Conservation (phyloP, 208 protist genomes). For the Pavlovales sp. region DNA sequence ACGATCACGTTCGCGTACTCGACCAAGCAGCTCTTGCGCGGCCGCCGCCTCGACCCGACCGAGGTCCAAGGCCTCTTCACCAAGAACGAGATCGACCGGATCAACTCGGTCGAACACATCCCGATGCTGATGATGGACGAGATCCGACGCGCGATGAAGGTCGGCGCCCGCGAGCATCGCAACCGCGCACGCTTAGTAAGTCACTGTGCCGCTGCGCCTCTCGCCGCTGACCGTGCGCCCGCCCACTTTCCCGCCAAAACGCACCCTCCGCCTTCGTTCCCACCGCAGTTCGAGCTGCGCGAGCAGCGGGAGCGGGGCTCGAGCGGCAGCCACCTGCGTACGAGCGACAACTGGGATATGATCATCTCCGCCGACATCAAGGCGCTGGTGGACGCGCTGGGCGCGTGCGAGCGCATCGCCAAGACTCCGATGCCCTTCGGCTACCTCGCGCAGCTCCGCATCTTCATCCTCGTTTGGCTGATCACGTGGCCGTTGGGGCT, state of each 20-base stretch:
- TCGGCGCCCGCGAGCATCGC: no score
- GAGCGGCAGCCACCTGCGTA: no score
- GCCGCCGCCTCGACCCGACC: background rate
- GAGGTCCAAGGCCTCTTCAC: background rate
- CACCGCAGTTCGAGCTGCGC: no score
- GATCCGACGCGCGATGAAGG: background rate
- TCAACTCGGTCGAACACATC: background rate
- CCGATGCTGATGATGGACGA: slow-evolving; percentile 13
- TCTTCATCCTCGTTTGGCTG: slow-evolving; percentile 1
- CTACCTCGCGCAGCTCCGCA: slow-evolving; percentile 11
- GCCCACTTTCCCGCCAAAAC: no score
- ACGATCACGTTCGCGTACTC: background rate
- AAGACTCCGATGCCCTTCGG: slow-evolving; percentile 19
- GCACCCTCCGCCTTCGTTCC: no score
- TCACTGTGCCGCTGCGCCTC: no score
- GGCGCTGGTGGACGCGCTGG: slow-evolving; percentile 9
- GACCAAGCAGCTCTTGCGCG: background rate
- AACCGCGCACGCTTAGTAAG: no score
- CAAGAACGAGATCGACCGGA: background rate
- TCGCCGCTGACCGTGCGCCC: no score
- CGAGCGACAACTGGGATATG: background rate
- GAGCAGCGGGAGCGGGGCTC: no score
- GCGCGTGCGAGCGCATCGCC: slow-evolving; percentile 1
- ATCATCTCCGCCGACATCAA: slow-evolving; percentile 1
- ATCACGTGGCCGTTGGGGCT: background rate